Evolutionary conservation across 129 eudicot species (phyloP).

Genomic region (Kitagawia praeruptora): DNA sequence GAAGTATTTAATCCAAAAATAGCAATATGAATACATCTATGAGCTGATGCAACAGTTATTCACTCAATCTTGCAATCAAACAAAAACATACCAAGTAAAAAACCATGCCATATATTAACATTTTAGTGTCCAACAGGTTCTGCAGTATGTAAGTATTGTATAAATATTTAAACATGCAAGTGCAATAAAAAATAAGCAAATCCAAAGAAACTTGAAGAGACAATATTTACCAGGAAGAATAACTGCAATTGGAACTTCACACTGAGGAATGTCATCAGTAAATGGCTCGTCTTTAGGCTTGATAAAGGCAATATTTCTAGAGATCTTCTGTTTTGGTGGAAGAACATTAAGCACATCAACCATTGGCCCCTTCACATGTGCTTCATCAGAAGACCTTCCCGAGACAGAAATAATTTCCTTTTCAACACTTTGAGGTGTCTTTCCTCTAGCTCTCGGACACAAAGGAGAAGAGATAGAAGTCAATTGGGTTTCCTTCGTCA

Average conservation of each 20-base stretch:
- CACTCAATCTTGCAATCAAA: background rate
- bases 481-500: conserved; percentile 21
- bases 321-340: conserved; percentile 25
- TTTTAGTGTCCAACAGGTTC: background rate
- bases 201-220: background rate
- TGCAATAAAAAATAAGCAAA: background rate
- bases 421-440: conserved; percentile 31
- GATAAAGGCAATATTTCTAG: conserved; percentile 23
- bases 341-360: conserved; percentile 19
- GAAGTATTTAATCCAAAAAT: background rate
- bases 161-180: background rate
- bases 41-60: background rate
- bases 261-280: conserved; percentile 37
- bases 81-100: background rate
- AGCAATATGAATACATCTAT: background rate
- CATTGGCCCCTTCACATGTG: conserved; percentile 27
- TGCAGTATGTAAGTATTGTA: background rate
- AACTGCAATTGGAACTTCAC: conserved; percentile 33
- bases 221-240: conserved; percentile 33
- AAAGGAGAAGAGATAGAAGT: conserved; percentile 21
- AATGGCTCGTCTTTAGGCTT: conserved; percentile 69
- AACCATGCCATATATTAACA: background rate
- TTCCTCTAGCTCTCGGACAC: conserved; percentile 44
- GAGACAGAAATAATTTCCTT: conserved; percentile 28
- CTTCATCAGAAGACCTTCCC: conserved; percentile 35